Percentiles rank a stretch among this genome's conserved stretches.
Evolutionary conservation across 177 flowering plant species (phyloP).

Genomic region (Vitis hybrid): DNA sequence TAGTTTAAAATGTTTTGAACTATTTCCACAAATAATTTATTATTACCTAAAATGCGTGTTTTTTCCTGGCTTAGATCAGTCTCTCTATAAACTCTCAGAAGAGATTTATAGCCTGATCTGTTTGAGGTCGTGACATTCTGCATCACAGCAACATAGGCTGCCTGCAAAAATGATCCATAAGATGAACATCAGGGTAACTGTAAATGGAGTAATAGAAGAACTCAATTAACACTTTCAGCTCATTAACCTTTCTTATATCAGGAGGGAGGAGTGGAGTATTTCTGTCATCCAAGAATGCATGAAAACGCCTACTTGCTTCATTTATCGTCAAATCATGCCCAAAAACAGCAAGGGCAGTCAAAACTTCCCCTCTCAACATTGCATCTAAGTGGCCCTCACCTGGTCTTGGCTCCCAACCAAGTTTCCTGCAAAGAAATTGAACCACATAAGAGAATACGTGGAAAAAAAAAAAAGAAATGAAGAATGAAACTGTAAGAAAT

Average conservation of each 20-base stretch:
- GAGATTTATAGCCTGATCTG: conserved; percentile 74
- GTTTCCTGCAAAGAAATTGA: conserved; percentile 47
- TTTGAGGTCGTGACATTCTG: conserved; percentile 55
- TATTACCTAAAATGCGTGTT: conserved; percentile 70
- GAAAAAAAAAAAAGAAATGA: conserved; percentile 2
- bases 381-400: conserved; percentile 92
- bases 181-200: background rate
- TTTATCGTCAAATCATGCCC: conserved; percentile 68
- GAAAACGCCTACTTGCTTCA: conserved; percentile 77
- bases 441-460: background rate
- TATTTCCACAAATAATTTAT: background rate
- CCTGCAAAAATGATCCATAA: conserved; percentile 42
- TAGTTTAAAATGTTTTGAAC: background rate
- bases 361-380: conserved; percentile 91
- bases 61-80: conserved; percentile 91
- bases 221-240: background rate
- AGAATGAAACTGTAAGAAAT: too few species aligned
- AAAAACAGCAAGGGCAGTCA: conserved; percentile 71
- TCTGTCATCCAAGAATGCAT: conserved; percentile 73
- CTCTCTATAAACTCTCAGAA: conserved; percentile 79
- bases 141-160: conserved; percentile 80
- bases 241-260: conserved; percentile 78
- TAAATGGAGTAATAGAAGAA: background rate
- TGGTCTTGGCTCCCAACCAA: conserved; percentile 83
- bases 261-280: conserved; percentile 79